Percentiles rank a stretch among this genome's conserved stretches.
Evolutionary conservation across 2,329 filamentous ascomycete genomes (phyloP).

Genomic region (Volutella citrinella): DNA sequence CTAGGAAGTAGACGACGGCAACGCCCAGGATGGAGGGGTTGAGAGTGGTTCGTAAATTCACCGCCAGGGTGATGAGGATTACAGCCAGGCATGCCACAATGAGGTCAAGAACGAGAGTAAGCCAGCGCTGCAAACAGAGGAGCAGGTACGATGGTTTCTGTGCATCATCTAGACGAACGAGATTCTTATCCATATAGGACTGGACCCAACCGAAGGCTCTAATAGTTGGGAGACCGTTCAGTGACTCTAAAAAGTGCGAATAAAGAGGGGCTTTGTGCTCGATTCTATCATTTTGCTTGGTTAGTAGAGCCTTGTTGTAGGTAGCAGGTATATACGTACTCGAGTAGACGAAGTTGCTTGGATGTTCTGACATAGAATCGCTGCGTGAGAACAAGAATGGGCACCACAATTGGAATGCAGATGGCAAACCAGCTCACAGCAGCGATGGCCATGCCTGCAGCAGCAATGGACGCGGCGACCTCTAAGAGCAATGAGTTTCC

Average conservation of each 20-base stretch:
- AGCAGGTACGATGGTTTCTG: slow-evolving; percentile 53
- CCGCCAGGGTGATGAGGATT: slow-evolving; percentile 34
- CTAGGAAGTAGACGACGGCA: slow-evolving; percentile 35
- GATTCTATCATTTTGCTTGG: no score
- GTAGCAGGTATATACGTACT: no score
- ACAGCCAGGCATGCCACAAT: slow-evolving; percentile 48
- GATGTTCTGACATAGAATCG: slow-evolving; percentile 31
- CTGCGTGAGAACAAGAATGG: slow-evolving; percentile 27
- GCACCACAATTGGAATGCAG: slow-evolving; percentile 45
- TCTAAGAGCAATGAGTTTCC: neutral
- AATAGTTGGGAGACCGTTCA: slow-evolving; percentile 25
- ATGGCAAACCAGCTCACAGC: slow-evolving; percentile 28
- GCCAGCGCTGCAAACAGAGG: slow-evolving; percentile 51
- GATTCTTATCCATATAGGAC: slow-evolving; percentile 35
- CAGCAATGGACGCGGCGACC: neutral
- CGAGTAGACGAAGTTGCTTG: slow-evolving; percentile 27
- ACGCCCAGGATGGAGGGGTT: slow-evolving; percentile 33
- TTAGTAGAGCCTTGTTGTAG: no score
- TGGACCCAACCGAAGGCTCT: slow-evolving; percentile 35
- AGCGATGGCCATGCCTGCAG: neutral
- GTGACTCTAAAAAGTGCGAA: slow-evolving; percentile 26
- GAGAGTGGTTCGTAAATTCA: slow-evolving; percentile 27
- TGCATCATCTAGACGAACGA: slow-evolving; percentile 39
- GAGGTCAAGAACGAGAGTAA: slow-evolving; percentile 49
- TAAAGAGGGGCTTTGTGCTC: slow-evolving; percentile 29